Conservation (phyloP, 768 basidiomycete genomes). For the Calocybe cyanea region DNA sequence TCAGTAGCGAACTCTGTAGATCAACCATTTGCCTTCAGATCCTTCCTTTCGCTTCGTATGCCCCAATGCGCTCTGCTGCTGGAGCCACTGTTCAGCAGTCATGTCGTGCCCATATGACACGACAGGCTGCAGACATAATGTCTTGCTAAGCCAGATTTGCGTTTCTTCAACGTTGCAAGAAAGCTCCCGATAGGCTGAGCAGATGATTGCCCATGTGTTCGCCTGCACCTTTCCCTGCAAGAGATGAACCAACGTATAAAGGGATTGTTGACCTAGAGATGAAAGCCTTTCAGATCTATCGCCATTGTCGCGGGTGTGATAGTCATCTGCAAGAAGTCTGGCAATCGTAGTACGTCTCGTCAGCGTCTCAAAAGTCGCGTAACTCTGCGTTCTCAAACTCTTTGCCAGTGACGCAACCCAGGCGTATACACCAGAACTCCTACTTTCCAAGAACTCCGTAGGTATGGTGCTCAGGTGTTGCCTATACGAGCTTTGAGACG, state of each 20-base stretch:
- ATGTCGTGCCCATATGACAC: conserved; percentile 23
- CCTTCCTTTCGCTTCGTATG: conserved; percentile 58
- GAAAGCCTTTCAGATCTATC: conserved; percentile 4
- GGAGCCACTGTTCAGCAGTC: conserved; percentile 53
- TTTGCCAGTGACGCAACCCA: conserved; percentile 57
- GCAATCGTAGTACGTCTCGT: conserved; percentile 27
- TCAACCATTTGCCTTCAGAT: conserved; percentile 53
- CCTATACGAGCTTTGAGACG: conserved; percentile 58
- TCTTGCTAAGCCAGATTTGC: conserved; percentile 43
- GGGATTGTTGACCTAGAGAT: conserved; percentile 32
- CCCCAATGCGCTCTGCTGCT: conserved; percentile 34
- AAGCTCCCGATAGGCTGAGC: conserved; percentile 63
- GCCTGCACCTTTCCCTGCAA: conserved; percentile 49
- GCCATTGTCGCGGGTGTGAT: no score
- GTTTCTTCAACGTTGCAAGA: conserved; percentile 37
- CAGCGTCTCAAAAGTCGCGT: conserved; percentile 45
- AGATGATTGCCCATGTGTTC: conserved; percentile 56
- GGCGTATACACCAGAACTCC: conserved; percentile 25
- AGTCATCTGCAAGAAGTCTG: conserved; percentile 19
- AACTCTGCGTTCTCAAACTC: conserved; percentile 52
- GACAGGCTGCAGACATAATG: conserved; percentile 41
- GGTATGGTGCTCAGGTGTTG: conserved; percentile 42
- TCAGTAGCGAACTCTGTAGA: conserved; percentile 45
- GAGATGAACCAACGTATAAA: conserved; percentile 39
- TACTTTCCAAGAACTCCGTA: conserved; percentile 32